Conservation (phyloP, 129 eudicot genomes). For the Rutidosis leptorrhynchoides region DNA sequence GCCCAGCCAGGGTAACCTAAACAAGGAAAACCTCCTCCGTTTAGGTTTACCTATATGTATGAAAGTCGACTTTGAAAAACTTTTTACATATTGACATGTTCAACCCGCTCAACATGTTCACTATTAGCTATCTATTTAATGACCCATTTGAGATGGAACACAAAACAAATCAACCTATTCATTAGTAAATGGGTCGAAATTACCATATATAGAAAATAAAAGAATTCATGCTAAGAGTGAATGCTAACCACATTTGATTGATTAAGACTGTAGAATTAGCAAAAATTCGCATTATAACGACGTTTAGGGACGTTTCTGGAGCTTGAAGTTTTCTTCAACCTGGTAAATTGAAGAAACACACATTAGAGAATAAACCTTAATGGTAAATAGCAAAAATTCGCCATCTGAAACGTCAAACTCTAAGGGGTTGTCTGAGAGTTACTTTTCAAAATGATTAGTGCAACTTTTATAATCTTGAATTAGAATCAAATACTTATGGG, state of each 20-base stretch:
- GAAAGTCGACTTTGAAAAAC: too few relatives aligned
- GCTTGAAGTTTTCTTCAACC: constrained; percentile 24
- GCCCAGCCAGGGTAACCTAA: too few relatives aligned
- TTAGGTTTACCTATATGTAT: too few relatives aligned
- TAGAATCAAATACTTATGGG: not conserved
- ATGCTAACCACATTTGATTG: constrained; percentile 72
- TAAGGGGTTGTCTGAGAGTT: not conserved
- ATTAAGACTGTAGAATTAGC: constrained; percentile 89
- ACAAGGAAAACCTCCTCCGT: too few relatives aligned
- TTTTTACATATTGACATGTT: not conserved
- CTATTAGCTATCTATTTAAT: not conserved
- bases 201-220: not conserved
- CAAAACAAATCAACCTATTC: not conserved
- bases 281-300: constrained; percentile 27
- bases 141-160: not conserved
- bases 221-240: constrained; percentile 4
- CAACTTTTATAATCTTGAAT: not conserved
- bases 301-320: not conserved
- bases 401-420: too few relatives aligned
- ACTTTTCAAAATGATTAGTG: not conserved
- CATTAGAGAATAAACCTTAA: not conserved
- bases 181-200: not conserved
- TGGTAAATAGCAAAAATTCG: not conserved
- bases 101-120: not conserved
- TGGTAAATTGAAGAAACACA: constrained; percentile 20